Base-by-base conservation (phyloP, 352 stramenopile species). In the Phytophthora boehmeriae region DNA sequence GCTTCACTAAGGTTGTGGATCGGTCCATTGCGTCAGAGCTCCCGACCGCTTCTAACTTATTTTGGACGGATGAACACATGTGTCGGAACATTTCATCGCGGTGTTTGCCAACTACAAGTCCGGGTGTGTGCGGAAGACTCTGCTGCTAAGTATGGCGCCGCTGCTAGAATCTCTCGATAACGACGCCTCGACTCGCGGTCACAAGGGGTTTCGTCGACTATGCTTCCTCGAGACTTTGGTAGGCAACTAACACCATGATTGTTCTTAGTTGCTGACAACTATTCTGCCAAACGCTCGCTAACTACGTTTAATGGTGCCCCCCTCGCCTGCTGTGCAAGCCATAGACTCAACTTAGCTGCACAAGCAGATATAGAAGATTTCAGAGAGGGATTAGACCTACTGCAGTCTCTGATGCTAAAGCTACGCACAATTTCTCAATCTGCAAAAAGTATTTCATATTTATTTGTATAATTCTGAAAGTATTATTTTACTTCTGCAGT, bases 51-150 rank as follows among this genome's bases (percentile, higher is more conserved):
- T 56, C 14, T 45, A 46, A 4, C 10, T 56, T 8, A 5, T 63
- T 16, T 63, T 63, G 6, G 55, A 63, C n/a, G 38, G 36, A 9
- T 56, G 55, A 38, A 44, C 45, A 0, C 36, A 63, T 6, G 39
- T 36, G 14, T 56, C 35, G 10, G 35, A 42, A 16, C 35, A 42
- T n/a, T 42, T 17, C 35, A 42, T 42, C 19, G 35, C 35, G 8
- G 35, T 42, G 35, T 42, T 42, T 16, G 35, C 35, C 6, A 6
- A 5, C 35, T 42, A 17, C 35, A 16, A 42, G 35, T 9, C 19
- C 14, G 35, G 35, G 6, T 9, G 8, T 17, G 35, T 42, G 10
- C 8, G 35, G 35, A 42, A 42, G 35, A 42, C 35, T 9, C 35
- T 16, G 6, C 35, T 42, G 14, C 35, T 42, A 6, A n/a, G 35